Evolutionary conservation across 495 filamentous ascomycete species (phyloP).

Genomic region (Hypomontagnella monticulosa): DNA sequence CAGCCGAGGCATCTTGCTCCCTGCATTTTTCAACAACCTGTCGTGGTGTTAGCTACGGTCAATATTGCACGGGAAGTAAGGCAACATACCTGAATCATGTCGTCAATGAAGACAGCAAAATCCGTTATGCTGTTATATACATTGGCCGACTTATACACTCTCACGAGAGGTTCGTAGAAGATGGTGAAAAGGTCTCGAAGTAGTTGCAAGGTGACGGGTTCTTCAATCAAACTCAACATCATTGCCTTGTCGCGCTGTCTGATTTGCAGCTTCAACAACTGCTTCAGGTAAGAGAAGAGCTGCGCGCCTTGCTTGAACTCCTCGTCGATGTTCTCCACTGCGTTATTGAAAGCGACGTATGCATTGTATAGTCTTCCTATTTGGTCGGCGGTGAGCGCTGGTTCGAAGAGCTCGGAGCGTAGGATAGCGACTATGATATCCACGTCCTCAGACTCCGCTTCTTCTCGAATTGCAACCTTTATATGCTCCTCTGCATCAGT

Average conservation of each 20-base stretch:
- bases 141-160: slow-evolving; percentile 98
- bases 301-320: slow-evolving; percentile 88
- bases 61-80: background rate
- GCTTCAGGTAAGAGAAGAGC: slow-evolving; percentile 93
- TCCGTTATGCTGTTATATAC: slow-evolving; percentile 97
- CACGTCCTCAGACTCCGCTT: slow-evolving; percentile 73
- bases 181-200: slow-evolving; percentile 98
- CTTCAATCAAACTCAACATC: slow-evolving; percentile 96
- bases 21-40: slow-evolving; percentile 86
- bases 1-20: slow-evolving; percentile 88
- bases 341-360: slow-evolving; percentile 96
- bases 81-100: slow-evolving; percentile 72
- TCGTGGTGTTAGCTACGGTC: slow-evolving; percentile 13
- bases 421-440: slow-evolving; percentile 88
- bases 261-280: slow-evolving; percentile 90
- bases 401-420: slow-evolving; percentile 74
- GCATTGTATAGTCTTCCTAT: slow-evolving; percentile 88
- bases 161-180: slow-evolving; percentile 96
- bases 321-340: slow-evolving; percentile 89
- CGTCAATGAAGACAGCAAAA: slow-evolving; percentile 91
- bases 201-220: slow-evolving; percentile 89
- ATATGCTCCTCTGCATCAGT: slow-evolving; percentile 74
- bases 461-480: slow-evolving; percentile 76
- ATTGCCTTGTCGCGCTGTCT: slow-evolving; percentile 93
- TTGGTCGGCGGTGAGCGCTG: slow-evolving; percentile 75